Conservation (phyloP, 2,329 filamentous ascomycete species). For the Talaromyces funiculosus region DNA sequence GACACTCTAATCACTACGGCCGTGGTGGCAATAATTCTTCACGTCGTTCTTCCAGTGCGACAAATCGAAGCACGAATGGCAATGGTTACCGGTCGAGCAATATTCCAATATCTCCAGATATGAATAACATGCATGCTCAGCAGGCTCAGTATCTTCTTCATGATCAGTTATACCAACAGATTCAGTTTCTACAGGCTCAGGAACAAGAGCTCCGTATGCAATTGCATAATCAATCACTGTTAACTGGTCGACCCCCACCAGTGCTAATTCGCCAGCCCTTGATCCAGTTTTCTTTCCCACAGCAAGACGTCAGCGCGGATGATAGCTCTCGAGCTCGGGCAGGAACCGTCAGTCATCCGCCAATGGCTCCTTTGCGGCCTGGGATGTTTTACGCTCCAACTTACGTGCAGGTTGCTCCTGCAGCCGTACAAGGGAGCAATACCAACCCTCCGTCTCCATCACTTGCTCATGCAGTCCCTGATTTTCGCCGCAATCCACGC, state of each 20-base stretch:
- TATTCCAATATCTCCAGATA: slow-evolving; percentile 31
- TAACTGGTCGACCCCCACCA: slow-evolving; percentile 35
- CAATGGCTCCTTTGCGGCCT: slow-evolving; percentile 29
- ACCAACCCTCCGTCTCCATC: slow-evolving; percentile 46
- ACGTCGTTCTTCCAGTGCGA: slow-evolving; percentile 54
- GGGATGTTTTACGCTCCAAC: slow-evolving; percentile 30
- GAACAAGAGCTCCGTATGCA: slow-evolving; percentile 46
- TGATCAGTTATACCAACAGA: slow-evolving; percentile 46
- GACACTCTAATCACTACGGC: slow-evolving; percentile 45
- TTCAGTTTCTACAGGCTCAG: slow-evolving; percentile 46
- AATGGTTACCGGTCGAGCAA: slow-evolving; percentile 31
- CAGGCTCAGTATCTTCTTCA: slow-evolving; percentile 45
- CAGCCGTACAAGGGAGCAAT: slow-evolving; percentile 32
- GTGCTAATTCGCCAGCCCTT: slow-evolving; percentile 39
- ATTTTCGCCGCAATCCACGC: slow-evolving; percentile 41
- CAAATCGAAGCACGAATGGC: slow-evolving; percentile 35
- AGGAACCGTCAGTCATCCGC: slow-evolving; percentile 32
- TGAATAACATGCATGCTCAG: slow-evolving; percentile 39
- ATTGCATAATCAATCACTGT: slow-evolving; percentile 41
- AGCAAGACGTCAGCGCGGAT: slow-evolving; percentile 29
- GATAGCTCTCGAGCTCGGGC: slow-evolving; percentile 34
- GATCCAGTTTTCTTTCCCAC: slow-evolving; percentile 36
- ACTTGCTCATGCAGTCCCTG: slow-evolving; percentile 33
- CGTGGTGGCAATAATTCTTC: slow-evolving; percentile 44
- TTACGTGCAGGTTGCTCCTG: slow-evolving; percentile 34